Evolutionary conservation across 2,329 filamentous ascomycete genomes (phyloP), one percentile per base, ranked within the genome.

Genomic region (Trichoderma breve): DNA sequence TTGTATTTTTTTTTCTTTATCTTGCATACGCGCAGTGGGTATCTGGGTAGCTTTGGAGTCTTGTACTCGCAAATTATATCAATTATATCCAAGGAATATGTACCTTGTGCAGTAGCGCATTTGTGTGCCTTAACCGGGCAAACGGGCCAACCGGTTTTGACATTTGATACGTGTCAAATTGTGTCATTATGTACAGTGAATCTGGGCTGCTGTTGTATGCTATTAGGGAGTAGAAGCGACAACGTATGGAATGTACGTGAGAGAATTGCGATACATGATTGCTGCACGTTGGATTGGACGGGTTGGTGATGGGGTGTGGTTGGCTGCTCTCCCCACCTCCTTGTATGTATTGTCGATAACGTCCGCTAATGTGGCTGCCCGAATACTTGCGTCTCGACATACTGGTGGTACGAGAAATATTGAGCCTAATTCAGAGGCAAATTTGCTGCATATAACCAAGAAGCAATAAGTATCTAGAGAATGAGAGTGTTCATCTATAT

Each of bases 1-100:
- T 34, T 69, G 65, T 60, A 26, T 32, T 68, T 32, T 68, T 67
- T 36, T 58, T 53, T 53, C 47, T 66, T 61, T 69, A 69, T 61
- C 65, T 32, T 69, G 65, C 65, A 69, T 69, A 69, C 58, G 65
- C 65, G 65, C 65, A 47, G 65, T 69, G 65, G 65, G 55, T 69
- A 69, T 69, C n/a, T 51, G 34, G 65, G 55, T 51, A 69, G 65
- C 55, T 69, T 24, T 67, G 30, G 65, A 69, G 55, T 60, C 55
- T 61, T 60, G 55, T 36, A 60, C 65, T 68, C 65, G 55, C 65
- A 69, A 69, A 69, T 60, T 58, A 60, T 47, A 69, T 69, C 53
- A 47, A 69, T 61, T 61, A 55, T 43, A 47, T 32, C 58, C 53
- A 69, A 60, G 28, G 30, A 34, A 55, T 36, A 43, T 61, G 65